Base-by-base conservation (phyloP, 1,139 yeast genomes). In the Diutina neorugosa region DNA sequence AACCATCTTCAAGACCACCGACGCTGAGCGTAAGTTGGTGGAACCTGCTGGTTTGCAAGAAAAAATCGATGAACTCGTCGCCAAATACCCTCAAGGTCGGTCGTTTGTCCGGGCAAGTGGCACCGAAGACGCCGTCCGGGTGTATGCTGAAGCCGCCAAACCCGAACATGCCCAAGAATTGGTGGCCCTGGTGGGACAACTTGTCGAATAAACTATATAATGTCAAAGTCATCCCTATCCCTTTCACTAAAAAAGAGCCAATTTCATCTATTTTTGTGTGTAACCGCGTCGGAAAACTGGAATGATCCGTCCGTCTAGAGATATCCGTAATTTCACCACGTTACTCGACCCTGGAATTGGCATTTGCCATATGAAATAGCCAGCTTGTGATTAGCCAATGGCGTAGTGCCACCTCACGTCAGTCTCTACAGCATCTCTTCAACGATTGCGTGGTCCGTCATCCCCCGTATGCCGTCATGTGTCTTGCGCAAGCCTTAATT, bases 21-120 rank as follows among this genome's bases (percentile, higher is more conserved):
- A 91, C 65, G 96, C 97, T 14, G 98, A 93, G 69, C 77, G 98
- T 60, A 78, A 80, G 52, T 75, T 93, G 58, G 78, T 81, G 14
- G 78, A 80, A 54, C 99, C 99, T 3, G 69, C 60, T 2, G 96
- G 94, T 0, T 67, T 94, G 57, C 98, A 93, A 69, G 73, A 61
- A 1, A 68, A 80, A 60, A 89, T 93, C 54, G 95, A 93, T 65
- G 74, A 63, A 1, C 65, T 79, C 53, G 93, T 91, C 14, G 64
- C 70, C 20, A 70, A 79, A 61, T 84, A 74, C 61, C 65, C 73
- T 0, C 66, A 71, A 34, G 98, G 94, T 1, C 78, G 98, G 63
- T 84, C 96, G 2, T 93, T 93, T 68, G 98, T 93, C 3, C 81
- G 99, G 60, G 98, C 99, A 9, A 86, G 96, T 57, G 99, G 98